Base-by-base conservation (phyloP, 208 protist species). In the Trypanosoma scelopori region DNA sequence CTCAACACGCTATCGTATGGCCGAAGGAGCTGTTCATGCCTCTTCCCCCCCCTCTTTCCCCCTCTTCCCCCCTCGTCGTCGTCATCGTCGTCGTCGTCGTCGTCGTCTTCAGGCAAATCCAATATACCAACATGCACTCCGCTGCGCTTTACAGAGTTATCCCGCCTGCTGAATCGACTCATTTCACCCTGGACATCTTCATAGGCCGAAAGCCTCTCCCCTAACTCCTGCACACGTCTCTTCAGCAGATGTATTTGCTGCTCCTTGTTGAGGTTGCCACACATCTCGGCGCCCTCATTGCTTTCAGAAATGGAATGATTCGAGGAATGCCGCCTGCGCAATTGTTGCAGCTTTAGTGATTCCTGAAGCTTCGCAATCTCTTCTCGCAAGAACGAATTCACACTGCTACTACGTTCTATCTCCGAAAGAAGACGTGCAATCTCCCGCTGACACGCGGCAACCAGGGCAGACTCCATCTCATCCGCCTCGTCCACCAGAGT, bases 221-320 rank as follows among this genome's bases (percentile, higher is more conserved):
- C 87, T 3, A 81, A 83, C 42, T 66, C 55, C n/a, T 85, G 66
- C 7, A 94, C 71, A 9, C 88, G 85, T 70, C 89, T 78, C 76
- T 92, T 90, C 25, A 94, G 68, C 13, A 89, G 78, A 65, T 80
- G 85, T 22, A 94, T 89, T 55, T 94, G 88, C 71, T 94, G 88
- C 69, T 94, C 83, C 77, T 94, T 94, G 13, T 65, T 73, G 16
- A 89, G 74, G 56, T 84, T 79, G 23, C 82, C 47, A 52, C 76
- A 70, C 16, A 65, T 16, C 23, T 55, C 60, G 0, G 4, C 7
- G 1, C 15, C 46, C 5, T 20, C 30, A 42, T 51, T 5, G 6
- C 58, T 27, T 35, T 9, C 9, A 32, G 51, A 50, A 13, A 16
- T 12, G 39, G 61, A 50, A 13, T 13, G 15, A 2, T 3, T 15